Conservation (phyloP, 257 asterid genomes). For the Fraxinus excelsior region DNA sequence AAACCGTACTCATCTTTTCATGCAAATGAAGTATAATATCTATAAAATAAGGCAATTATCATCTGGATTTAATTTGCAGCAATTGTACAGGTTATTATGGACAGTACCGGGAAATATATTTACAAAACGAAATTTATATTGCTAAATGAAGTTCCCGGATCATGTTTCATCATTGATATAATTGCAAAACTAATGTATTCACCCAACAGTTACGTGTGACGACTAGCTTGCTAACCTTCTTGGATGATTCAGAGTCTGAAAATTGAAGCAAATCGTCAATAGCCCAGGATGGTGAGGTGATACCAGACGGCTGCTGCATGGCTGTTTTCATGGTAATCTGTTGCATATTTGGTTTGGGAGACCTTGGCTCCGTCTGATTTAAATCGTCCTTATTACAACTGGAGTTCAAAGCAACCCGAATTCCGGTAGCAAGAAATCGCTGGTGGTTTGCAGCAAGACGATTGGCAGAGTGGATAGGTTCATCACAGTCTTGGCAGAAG, state of each 20-base stretch:
- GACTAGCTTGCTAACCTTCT: slow-evolving; percentile 50
- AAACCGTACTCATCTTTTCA: neutral
- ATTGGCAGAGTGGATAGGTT: slow-evolving; percentile 79
- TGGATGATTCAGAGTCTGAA: slow-evolving; percentile 62
- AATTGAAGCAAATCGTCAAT: slow-evolving; percentile 80
- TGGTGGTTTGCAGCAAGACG: slow-evolving; percentile 86
- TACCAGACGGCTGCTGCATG: slow-evolving; percentile 39
- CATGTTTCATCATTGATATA: too few relatives aligned
- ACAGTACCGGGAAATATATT: too few relatives aligned
- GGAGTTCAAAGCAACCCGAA: slow-evolving; percentile 72
- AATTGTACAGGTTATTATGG: neutral
- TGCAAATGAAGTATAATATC: neutral
- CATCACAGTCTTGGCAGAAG: slow-evolving; percentile 91
- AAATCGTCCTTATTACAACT: slow-evolving; percentile 44
- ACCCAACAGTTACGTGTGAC: neutral
- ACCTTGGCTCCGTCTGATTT: slow-evolving; percentile 52
- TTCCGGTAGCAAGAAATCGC: slow-evolving; percentile 89
- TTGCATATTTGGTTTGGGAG: slow-evolving; percentile 53
- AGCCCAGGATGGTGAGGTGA: slow-evolving; percentile 71
- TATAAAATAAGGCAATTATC: neutral
- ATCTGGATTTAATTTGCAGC: neutral
- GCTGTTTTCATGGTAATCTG: slow-evolving; percentile 41
- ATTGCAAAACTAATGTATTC: too few relatives aligned
- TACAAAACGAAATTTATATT: too few relatives aligned
- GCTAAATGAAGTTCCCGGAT: too few relatives aligned